Percentiles rank a stretch among this genome's conserved stretches.
Evolutionary conservation across 2,329 filamentous ascomycete species (phyloP).

Genomic region (Exophiala mesophila): DNA sequence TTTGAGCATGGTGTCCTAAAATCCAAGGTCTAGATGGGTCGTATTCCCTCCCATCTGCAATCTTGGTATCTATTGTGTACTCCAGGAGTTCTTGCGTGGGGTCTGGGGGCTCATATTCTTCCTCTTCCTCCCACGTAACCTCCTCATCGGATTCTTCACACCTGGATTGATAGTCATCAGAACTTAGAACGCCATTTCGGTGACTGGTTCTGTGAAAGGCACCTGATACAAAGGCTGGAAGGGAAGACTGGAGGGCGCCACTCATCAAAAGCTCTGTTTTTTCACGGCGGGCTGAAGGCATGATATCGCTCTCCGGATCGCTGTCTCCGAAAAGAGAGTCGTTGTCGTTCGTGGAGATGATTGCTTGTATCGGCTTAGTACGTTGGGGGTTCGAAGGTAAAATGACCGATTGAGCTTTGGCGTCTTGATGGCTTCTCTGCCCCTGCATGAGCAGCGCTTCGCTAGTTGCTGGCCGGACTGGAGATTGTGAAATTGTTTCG

Average conservation of each 20-base stretch:
- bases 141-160: too few species aligned
- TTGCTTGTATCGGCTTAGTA: not conserved
- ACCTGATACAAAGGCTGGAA: not conserved
- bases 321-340: not conserved
- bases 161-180: too few species aligned
- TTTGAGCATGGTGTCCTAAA: too few species aligned
- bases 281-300: not conserved
- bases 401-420: not conserved
- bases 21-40: not conserved
- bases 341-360: not conserved
- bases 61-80: too few species aligned
- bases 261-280: not conserved
- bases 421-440: not conserved
- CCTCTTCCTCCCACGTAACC: not conserved
- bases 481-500: not conserved
- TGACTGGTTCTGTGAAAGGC: too few species aligned
- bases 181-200: too few species aligned
- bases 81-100: too few species aligned
- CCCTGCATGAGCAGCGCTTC: not conserved
- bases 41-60: not conserved
- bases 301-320: not conserved
- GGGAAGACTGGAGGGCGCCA: not conserved
- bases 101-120: slow-evolving; percentile 3
- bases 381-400: not conserved
- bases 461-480: not conserved